Percentiles rank a stretch among this genome's conserved stretches.
phyloP scores from a whole-genome alignment of 1,139 yeast species.

The Yamadazyma triangularis region DNA sequence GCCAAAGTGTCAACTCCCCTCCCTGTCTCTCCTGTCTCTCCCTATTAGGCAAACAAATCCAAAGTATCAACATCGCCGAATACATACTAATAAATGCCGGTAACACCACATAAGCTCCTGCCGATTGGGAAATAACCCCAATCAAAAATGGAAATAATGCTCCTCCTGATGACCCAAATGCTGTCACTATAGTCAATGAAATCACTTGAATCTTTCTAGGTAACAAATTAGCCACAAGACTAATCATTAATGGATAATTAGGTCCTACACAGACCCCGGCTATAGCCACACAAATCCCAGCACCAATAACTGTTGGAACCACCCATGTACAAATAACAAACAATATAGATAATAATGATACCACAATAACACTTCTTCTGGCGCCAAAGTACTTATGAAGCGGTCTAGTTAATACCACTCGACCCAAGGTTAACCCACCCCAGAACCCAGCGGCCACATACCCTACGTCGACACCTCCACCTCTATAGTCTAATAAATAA shows the following conservation, averaged over 20 bases:
- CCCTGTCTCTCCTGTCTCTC: constrained; percentile 14
- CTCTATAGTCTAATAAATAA: constrained; percentile 52
- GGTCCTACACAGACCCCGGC: constrained; percentile 54
- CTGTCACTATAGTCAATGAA: constrained; percentile 51
- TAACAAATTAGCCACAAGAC: constrained; percentile 40
- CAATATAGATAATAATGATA: constrained; percentile 28
- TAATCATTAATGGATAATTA: constrained; percentile 50
- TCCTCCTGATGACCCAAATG: constrained; percentile 61
- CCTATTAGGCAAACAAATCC: constrained; percentile 45
- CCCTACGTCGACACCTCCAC: constrained; percentile 48
- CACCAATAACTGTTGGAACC: constrained; percentile 34
- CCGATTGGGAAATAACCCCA: constrained; percentile 48
- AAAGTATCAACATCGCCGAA: constrained; percentile 30
- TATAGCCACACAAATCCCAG: constrained; percentile 42
- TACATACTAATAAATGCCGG: constrained; percentile 46
- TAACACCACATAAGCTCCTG: constrained; percentile 53
- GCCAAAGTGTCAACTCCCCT: constrained; percentile 14
- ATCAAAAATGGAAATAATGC: constrained; percentile 55
- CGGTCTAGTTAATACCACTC: constrained; percentile 44
- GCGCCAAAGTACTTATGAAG: constrained; percentile 42
- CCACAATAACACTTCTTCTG: constrained; percentile 41
- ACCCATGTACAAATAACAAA: constrained; percentile 46
- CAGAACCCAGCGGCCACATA: constrained; percentile 70
- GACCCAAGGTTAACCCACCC: constrained; percentile 65
- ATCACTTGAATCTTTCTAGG: constrained; percentile 54